These are phyloP conservation scores for Penstemon davidsonii DNA, from an alignment of 257 asterid species.

Conservation along the genomic window DNA sequence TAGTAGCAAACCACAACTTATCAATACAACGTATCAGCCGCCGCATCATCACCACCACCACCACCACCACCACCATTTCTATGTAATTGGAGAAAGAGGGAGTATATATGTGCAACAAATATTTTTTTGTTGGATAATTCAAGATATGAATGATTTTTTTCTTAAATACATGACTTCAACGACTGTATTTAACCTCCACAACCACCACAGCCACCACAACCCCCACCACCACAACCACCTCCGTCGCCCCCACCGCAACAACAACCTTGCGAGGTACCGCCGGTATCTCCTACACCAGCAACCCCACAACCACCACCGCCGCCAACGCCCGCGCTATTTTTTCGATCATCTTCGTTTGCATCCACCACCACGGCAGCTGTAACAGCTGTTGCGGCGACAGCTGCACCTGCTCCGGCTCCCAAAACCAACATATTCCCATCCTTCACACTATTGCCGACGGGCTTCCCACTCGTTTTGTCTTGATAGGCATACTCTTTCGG, in stretches of 20 bases:
- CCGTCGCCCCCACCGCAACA: constrained; percentile 28
- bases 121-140: too few relatives aligned
- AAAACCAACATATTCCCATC: constrained; percentile 34
- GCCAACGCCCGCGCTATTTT: background rate
- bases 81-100: too few relatives aligned
- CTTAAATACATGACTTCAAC: too few relatives aligned
- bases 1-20: too few relatives aligned
- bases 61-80: too few relatives aligned
- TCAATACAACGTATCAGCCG: too few relatives aligned
- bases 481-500: background rate
- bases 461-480: constrained; percentile 9
- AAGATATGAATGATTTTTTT: too few relatives aligned
- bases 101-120: too few relatives aligned
- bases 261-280: constrained; percentile 19
- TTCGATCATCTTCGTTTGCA: background rate
- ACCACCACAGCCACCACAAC: constrained; percentile 29
- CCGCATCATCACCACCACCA: too few relatives aligned
- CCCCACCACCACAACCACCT: constrained; percentile 26
- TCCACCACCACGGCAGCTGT: constrained; percentile 27
- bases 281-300: background rate
- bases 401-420: constrained; percentile 33
- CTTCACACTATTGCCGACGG: background rate
- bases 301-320: too few relatives aligned
- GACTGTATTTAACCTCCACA: constrained; percentile 18
- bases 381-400: constrained; percentile 18